Evolutionary conservation across 23 red algal genomes (phyloP), one percentile per base, ranked within the genome.

Genomic region (Agarophyton chilense): DNA sequence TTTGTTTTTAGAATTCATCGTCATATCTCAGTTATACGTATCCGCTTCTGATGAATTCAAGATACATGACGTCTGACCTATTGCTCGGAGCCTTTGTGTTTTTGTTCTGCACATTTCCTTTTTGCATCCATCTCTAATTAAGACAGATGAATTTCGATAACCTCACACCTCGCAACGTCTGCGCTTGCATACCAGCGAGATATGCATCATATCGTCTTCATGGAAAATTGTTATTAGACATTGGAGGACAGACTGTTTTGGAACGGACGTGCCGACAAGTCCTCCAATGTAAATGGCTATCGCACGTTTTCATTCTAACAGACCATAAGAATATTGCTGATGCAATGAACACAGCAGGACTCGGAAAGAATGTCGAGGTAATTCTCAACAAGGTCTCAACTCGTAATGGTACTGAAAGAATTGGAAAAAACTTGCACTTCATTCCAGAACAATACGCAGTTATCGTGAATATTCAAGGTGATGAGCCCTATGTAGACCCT

Each of bases 381-480:
- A 49, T 84, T 24, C 80, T 84, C 41, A 84, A 84, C 26, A 84
- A 40, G 53, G 60, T 84, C 10, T 26, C 42, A 28, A 84, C 80
- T 42, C 80, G 80, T 6, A 84, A 84, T 52, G 80, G 80, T 24
- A 84, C 80, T 10, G 80, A 84, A 38, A 42, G 80, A 47, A 84
- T 84, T 47, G 80, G 80, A 18, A 84, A 68, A 38, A 84, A 84
- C 41, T 47, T 84, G 54, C 39, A 65, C n/a, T 46, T 65, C 80
- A 71, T 84, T 66, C 80, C 80, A 36, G 56, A 65, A 51, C 80
- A 66, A 32, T 84, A 39, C 44, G 29, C 9, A 50, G 70, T 84
- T 39, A 84, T 84, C 21, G 80, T 84, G 10, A 84, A 84, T 33
- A 84, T 84, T 25, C 80, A 84, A 63, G 80, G 80, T 31, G 80